A percentile compares a stretch with the other conserved stretches of the same genome.
Evolutionary conservation across 2,329 filamentous ascomycete species (phyloP).

Genomic region (Aspergillus quadricinctus): DNA sequence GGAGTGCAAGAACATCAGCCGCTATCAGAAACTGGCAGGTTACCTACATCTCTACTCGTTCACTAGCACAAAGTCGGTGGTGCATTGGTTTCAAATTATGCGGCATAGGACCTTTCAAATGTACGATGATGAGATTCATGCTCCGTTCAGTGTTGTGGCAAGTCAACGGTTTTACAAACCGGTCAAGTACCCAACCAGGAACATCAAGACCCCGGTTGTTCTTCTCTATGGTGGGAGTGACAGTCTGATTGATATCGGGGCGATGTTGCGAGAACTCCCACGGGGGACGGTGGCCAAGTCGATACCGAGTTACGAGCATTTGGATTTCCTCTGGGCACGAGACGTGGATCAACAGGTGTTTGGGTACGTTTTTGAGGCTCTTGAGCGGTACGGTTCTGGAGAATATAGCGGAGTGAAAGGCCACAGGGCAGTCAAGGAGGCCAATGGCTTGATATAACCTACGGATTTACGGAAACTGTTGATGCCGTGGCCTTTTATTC

Average conservation of each 20-base stretch:
- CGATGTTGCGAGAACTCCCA: conserved; percentile 87
- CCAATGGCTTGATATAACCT: conserved; percentile 10
- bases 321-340: conserved; percentile 91
- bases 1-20: conserved; percentile 76
- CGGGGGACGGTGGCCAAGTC: conserved; percentile 78
- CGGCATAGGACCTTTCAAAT: conserved; percentile 95
- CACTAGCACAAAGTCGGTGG: conserved; percentile 92
- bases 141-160: conserved; percentile 65
- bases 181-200: conserved; percentile 90
- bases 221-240: conserved; percentile 91
- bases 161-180: conserved; percentile 89
- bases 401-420: neutral
- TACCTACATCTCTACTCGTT: conserved; percentile 97
- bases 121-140: conserved; percentile 92
- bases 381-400: conserved; percentile 57
- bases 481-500: neutral
- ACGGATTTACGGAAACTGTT: neutral
- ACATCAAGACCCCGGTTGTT: conserved; percentile 93
- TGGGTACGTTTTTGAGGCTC: conserved; percentile 82
- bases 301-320: conserved; percentile 89
- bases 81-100: conserved; percentile 99
- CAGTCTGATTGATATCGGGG: conserved; percentile 85
- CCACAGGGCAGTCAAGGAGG: neutral
- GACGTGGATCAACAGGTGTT: conserved; percentile 84
- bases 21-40: conserved; percentile 85